phyloP scores from a whole-genome alignment of 768 basidiomycete species.

The Cystoderma amianthinum region DNA sequence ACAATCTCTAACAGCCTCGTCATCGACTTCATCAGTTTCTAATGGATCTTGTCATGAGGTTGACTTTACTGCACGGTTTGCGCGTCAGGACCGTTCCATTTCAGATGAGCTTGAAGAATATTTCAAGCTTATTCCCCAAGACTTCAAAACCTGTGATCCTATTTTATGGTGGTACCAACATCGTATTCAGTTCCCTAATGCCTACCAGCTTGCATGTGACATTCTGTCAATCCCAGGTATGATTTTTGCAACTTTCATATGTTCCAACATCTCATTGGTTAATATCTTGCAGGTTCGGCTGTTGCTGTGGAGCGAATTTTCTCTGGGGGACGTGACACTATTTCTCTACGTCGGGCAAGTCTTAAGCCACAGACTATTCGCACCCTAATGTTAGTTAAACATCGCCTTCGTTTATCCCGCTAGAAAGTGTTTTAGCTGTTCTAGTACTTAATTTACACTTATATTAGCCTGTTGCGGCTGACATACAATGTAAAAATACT shows the following conservation, averaged over 20 bases:
- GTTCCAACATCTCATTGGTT: background rate
- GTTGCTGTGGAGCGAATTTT: slow-evolving; percentile 14
- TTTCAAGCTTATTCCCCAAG: background rate
- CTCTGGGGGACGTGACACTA: slow-evolving; percentile 13
- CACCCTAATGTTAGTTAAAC: slow-evolving; percentile 1
- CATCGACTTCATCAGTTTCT: background rate
- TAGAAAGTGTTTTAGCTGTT: no score
- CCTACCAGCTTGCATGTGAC: slow-evolving; percentile 10
- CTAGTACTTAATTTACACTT: no score
- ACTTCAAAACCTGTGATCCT: background rate
- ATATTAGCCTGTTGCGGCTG: no score
- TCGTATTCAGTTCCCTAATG: slow-evolving; percentile 10
- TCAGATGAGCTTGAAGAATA: background rate
- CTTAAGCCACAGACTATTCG: slow-evolving; percentile 13
- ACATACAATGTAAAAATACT: no score
- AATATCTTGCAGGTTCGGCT: slow-evolving; percentile 10
- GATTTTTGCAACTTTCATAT: background rate
- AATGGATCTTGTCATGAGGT: background rate
- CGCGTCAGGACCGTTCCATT: background rate
- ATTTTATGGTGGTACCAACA: background rate
- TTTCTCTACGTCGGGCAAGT: slow-evolving; percentile 11
- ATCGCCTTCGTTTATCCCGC: slow-evolving; percentile 5
- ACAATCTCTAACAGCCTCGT: no score
- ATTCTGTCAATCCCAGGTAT: slow-evolving; percentile 14
- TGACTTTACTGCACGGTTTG: background rate